A percentile compares a stretch with the other conserved stretches of the same genome.
phyloP scores from a whole-genome alignment of 2,329 filamentous ascomycete genomes.

The Neonectria ditissima region DNA sequence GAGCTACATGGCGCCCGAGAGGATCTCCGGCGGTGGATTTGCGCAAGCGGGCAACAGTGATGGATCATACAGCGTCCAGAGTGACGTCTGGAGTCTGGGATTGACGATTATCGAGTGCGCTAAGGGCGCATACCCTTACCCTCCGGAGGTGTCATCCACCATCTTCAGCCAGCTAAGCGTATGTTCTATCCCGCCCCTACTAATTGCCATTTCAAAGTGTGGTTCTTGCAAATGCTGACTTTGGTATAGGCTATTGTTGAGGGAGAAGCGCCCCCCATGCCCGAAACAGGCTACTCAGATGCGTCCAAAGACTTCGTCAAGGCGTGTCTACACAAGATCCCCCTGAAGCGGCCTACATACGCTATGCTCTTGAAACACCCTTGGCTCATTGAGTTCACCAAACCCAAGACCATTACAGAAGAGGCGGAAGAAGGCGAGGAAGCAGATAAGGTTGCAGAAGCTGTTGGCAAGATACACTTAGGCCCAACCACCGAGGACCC shows the following conservation, averaged over 20 bases:
- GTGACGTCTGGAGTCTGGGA: conserved; percentile 96
- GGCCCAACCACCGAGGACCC: conserved; percentile 68
- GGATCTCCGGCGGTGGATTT: conserved; percentile 89
- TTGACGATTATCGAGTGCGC: conserved; percentile 96
- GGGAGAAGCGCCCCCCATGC: conserved; percentile 92
- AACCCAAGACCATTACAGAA: conserved; percentile 80
- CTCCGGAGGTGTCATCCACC: conserved; percentile 96
- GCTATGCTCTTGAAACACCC: conserved; percentile 88
- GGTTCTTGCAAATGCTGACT: conserved; percentile 24
- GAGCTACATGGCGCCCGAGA: conserved; percentile 98
- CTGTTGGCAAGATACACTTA: conserved; percentile 58
- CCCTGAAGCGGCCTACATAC: conserved; percentile 93
- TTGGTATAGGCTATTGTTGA: conserved; percentile 88
- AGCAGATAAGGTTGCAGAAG: conserved; percentile 57
- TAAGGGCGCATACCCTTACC: conserved; percentile 93
- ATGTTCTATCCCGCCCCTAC: conserved; percentile 60
- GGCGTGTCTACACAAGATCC: conserved; percentile 91
- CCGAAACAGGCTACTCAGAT: conserved; percentile 80
- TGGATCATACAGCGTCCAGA: conserved; percentile 97
- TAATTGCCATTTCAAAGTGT: not conserved
- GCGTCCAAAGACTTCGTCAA: conserved; percentile 87
- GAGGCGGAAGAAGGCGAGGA: conserved; percentile 73
- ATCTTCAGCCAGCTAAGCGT: conserved; percentile 98
- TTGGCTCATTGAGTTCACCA: conserved; percentile 83
- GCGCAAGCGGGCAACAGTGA: conserved; percentile 75